Evolutionary conservation across 176 grass and related monocot genomes (phyloP).

Genomic region (Bolboschoenus planiculmis): DNA sequence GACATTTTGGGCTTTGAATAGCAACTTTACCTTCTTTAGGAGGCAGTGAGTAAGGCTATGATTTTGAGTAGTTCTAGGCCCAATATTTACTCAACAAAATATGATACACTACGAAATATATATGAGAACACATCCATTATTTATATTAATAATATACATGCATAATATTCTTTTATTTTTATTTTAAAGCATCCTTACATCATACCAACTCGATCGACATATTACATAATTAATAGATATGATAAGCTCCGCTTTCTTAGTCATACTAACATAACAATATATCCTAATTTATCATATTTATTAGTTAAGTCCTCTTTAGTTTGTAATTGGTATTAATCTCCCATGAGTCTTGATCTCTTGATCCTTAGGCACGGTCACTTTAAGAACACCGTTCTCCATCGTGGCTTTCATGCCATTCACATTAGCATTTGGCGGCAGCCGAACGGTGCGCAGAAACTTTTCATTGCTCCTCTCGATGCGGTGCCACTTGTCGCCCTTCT

Average conservation of each 20-base stretch:
- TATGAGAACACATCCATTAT: too few relatives aligned
- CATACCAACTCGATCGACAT: not conserved
- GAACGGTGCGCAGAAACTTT: slow-evolving; percentile 38
- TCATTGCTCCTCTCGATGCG: slow-evolving; percentile 44
- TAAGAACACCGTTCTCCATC: slow-evolving; percentile 58
- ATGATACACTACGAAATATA: too few relatives aligned
- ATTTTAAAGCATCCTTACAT: not conserved
- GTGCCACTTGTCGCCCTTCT: slow-evolving; percentile 62
- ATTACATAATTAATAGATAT: not conserved
- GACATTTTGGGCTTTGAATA: not conserved
- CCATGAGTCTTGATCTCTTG: slow-evolving; percentile 23
- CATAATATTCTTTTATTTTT: not conserved
- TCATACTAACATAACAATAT: not conserved
- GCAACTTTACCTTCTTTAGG: not conserved
- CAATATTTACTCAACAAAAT: not conserved
- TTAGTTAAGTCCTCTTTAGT: not conserved
- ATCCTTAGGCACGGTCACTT: slow-evolving; percentile 53
- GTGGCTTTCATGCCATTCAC: slow-evolving; percentile 20
- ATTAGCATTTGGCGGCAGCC: slow-evolving; percentile 43
- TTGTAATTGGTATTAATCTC: slow-evolving; percentile 46
- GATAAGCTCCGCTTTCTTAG: not conserved
- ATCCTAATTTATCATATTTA: not conserved
- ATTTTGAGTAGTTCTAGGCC: not conserved
- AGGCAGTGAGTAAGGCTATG: not conserved
- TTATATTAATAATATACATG: not conserved